A percentile compares a stretch with the other conserved stretches of the same genome.
Evolutionary conservation across 2,329 filamentous ascomycete genomes (phyloP).

Genomic region (Trichoderma breve): DNA sequence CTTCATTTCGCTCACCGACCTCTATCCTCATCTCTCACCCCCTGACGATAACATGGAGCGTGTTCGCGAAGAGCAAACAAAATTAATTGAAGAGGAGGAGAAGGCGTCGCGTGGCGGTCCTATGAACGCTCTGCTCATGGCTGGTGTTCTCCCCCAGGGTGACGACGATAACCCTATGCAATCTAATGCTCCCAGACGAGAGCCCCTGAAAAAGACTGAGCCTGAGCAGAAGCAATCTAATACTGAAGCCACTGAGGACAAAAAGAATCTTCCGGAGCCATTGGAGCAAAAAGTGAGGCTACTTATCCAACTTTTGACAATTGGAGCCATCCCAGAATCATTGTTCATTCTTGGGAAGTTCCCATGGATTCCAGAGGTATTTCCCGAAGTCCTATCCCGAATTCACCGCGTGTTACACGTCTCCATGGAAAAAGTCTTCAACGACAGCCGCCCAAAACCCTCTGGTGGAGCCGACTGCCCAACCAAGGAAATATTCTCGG

Average conservation of each 20-base stretch:
- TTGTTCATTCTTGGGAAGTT: constrained; percentile 90
- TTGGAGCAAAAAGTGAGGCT: constrained; percentile 85
- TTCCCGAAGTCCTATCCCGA: constrained; percentile 73
- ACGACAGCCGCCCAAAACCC: constrained; percentile 43
- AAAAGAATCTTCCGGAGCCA: constrained; percentile 63
- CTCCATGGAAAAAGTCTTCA: constrained; percentile 71
- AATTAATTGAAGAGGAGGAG: constrained; percentile 78
- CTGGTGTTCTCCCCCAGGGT: constrained; percentile 68
- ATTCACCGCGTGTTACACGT: constrained; percentile 84
- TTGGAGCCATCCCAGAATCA: constrained; percentile 89
- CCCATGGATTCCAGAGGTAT: constrained; percentile 85
- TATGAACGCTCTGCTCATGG: constrained; percentile 81
- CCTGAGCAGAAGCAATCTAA: constrained; percentile 48
- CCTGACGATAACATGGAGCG: constrained; percentile 77
- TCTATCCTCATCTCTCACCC: constrained; percentile 91
- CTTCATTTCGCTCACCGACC: constrained; percentile 86
- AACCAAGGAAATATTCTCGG: constrained; percentile 46
- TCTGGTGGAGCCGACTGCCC: constrained; percentile 35
- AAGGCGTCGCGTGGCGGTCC: constrained; percentile 66
- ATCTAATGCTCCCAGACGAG: constrained; percentile 46
- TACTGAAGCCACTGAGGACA: constrained; percentile 47
- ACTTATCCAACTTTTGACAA: constrained; percentile 80
- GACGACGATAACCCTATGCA: constrained; percentile 66
- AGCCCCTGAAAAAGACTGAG: constrained; percentile 52
- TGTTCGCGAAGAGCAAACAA: constrained; percentile 66